These are phyloP conservation scores for Leucocoprinus birnbaumii DNA, from an alignment of 768 basidiomycete species.

Conservation along the genomic window DNA sequence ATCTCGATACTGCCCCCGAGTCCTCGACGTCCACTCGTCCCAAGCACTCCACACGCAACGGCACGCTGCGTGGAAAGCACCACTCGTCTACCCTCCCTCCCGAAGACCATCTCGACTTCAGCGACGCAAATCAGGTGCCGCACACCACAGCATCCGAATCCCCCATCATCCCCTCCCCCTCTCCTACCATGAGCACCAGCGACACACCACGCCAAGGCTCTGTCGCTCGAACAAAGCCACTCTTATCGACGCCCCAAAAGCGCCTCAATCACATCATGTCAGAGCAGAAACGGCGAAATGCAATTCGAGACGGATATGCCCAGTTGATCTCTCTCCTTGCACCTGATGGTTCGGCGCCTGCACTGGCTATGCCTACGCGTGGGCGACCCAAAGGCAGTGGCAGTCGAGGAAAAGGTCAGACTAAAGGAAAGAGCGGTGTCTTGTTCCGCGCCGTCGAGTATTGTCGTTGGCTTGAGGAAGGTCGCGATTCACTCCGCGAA, in stretches of 20 bases:
- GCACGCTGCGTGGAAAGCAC: conserved; percentile 22
- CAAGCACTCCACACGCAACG: conserved; percentile 25
- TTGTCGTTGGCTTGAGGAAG: conserved; percentile 83
- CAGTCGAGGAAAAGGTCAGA: conserved; percentile 59
- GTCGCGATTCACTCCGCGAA: conserved; percentile 61
- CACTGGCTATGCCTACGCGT: conserved; percentile 71
- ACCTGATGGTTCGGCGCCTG: conserved; percentile 66
- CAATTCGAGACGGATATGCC: conserved; percentile 87
- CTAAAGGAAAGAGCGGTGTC: conserved; percentile 88
- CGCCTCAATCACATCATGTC: conserved; percentile 93
- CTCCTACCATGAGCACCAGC: conserved; percentile 8
- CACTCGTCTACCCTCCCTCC: conserved; percentile 18
- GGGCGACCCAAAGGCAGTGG: conserved; percentile 82
- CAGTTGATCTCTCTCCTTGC: conserved; percentile 81
- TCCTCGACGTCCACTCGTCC: conserved; percentile 35
- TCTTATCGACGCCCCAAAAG: conserved; percentile 83
- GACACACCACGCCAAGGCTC: conserved; percentile 7
- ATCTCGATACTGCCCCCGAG: conserved; percentile 41
- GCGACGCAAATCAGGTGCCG: conserved; percentile 19
- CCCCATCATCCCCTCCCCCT: conserved; percentile 21
- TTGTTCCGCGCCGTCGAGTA: conserved; percentile 87
- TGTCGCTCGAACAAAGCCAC: conserved; percentile 48
- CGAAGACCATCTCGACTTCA: conserved; percentile 20
- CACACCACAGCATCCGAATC: conserved; percentile 26
- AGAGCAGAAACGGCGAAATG: conserved; percentile 90